These are phyloP conservation scores for Stagonosporopsis cucurbitacearum DNA, from an alignment of 2,329 filamentous ascomycete species.

Conservation along the genomic window DNA sequence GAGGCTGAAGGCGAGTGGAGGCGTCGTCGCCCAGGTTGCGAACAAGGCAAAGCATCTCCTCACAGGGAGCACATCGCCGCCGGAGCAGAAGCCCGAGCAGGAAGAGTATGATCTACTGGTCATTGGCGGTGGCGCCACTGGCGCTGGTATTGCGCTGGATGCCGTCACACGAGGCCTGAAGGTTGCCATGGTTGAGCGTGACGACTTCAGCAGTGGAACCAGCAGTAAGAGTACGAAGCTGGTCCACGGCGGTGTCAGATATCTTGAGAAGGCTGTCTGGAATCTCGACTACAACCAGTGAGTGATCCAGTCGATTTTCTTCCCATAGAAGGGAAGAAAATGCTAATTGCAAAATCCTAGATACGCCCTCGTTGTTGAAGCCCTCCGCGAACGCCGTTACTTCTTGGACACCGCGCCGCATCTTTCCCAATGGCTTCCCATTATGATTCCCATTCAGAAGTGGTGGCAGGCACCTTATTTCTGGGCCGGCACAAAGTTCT, in stretches of 20 bases:
- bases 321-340: no score
- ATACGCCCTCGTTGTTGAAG: slow-evolving; percentile 78
- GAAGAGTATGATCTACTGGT: slow-evolving; percentile 78
- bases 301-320: slow-evolving; percentile 22
- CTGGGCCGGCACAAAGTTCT: slow-evolving; percentile 79
- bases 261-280: slow-evolving; percentile 86
- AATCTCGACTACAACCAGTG: slow-evolving; percentile 83
- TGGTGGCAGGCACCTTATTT: slow-evolving; percentile 87
- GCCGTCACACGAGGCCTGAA: slow-evolving; percentile 79
- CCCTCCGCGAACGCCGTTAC: slow-evolving; percentile 80
- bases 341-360: slow-evolving; percentile 32
- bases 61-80: slow-evolving; percentile 37
- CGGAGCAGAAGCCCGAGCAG: slow-evolving; percentile 42
- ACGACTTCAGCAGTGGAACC: slow-evolving; percentile 82
- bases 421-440: slow-evolving; percentile 79
- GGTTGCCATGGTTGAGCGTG: slow-evolving; percentile 80
- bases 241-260: slow-evolving; percentile 83
- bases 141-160: slow-evolving; percentile 80
- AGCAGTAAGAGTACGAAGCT: slow-evolving; percentile 89
- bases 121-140: slow-evolving; percentile 81
- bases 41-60: slow-evolving; percentile 53
- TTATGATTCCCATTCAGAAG: slow-evolving; percentile 80
- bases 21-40: slow-evolving; percentile 40
- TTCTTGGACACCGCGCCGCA: slow-evolving; percentile 85
- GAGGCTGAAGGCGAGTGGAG: slow-evolving; percentile 62